Base-by-base conservation (phyloP, 768 basidiomycete species). In the Strobilomyces confusus region DNA sequence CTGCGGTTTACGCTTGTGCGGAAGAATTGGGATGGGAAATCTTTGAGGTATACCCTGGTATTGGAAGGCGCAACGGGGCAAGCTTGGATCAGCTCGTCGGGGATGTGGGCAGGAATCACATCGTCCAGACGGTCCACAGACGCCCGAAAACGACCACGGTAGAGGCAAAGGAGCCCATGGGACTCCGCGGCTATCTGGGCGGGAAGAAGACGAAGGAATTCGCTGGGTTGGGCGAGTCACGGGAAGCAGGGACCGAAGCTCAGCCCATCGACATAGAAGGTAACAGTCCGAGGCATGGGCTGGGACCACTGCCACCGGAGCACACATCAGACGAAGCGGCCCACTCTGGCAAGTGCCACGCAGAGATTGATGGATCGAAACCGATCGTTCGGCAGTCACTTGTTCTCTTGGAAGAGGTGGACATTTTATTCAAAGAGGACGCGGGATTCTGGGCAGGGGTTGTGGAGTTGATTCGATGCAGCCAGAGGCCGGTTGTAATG, bases 21-120 rank as follows among this genome's bases (percentile, higher is more conserved):
- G 82, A 85, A 49, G 95, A 99, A 71, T 77, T 99, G 32, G 92
- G 86, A 14, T 99, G 92, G 91, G 91, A 95, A 46, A 83, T 98
- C 13, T 97, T 98, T 63, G 97, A 99, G 68, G 93, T 98, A 13
- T 89, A 94, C 71, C 91, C 97, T 23, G 97, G 97, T 3, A 85
- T 95, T 48, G 94, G 94, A n/a, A 89, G 82, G 63, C 82, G 97
- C 33, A 89, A 82, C 55, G 90, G 89, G 7, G 75, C 83, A 23
- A 89, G 83, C 61, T 73, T 99, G 58, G 83, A 87, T 52, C 77
- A 79, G 52, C 77, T 94, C 57, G 82, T 98, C 44, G 97, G 97
- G 14, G 92, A 95, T 55, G 92, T 95, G 4, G 92, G 93, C 19
- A 92, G 83, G 73, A 98, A 97, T 64, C 97, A 99, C 69, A 78